These are phyloP conservation scores for Apiotrichum porosum DNA, from an alignment of 1,284 basidiomycete species.

Conservation along the genomic window DNA sequence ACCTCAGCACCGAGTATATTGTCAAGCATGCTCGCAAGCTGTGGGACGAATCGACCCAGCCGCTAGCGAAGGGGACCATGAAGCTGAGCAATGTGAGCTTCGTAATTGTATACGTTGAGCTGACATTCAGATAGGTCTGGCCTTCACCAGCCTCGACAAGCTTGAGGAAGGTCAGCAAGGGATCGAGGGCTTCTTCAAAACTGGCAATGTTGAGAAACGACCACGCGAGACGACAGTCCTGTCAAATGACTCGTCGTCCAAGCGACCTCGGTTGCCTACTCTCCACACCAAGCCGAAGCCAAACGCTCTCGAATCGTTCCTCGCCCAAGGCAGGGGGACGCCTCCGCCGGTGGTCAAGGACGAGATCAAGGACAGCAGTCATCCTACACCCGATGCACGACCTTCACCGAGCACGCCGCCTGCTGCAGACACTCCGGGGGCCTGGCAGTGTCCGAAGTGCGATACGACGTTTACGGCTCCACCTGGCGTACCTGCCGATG, in stretches of 20 bases:
- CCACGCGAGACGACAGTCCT: background rate
- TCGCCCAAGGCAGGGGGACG: conserved; percentile 11
- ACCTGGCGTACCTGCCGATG: conserved; percentile 1
- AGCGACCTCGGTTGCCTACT: conserved; percentile 29
- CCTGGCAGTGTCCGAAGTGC: too few species aligned
- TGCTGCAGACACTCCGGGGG: too few species aligned
- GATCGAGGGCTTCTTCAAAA: conserved; percentile 77
- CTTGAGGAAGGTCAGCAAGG: conserved; percentile 75
- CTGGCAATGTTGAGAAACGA: background rate
- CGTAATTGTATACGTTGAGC: background rate
- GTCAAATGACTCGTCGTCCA: conserved; percentile 9
- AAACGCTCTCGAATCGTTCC: conserved; percentile 30
- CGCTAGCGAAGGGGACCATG: conserved; percentile 50
- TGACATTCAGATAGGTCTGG: conserved; percentile 56
- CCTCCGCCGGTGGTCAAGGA: too few species aligned
- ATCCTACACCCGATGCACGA: too few species aligned
- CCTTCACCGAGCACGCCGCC: too few species aligned
- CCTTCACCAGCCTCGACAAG: conserved; percentile 76
- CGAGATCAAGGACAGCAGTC: too few species aligned
- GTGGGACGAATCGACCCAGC: conserved; percentile 75
- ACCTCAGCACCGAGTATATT: conserved; percentile 71
- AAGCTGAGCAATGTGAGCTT: conserved; percentile 64
- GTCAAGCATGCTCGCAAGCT: conserved; percentile 72
- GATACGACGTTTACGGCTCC: conserved; percentile 8
- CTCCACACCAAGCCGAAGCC: conserved; percentile 21